Conservation (phyloP, 495 filamentous ascomycete species). For the Lasiosphaeriaceae sp. region DNA sequence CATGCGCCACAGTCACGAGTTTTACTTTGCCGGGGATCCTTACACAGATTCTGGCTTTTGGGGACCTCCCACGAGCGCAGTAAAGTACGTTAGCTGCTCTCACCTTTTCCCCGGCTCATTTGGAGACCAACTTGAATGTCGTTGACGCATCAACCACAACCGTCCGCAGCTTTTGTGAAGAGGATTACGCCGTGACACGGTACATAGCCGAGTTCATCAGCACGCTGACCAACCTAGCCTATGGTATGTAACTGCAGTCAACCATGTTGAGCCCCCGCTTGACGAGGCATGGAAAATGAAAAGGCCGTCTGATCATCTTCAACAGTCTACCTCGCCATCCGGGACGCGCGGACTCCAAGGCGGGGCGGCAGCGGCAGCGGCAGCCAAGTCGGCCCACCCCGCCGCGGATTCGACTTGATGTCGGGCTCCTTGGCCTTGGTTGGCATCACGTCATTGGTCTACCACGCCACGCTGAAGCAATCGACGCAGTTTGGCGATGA, state of each 20-base stretch:
- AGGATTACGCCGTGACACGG: conserved; percentile 51
- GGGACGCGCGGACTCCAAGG: conserved; percentile 9
- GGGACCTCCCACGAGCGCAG: conserved; percentile 29
- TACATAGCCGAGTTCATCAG: conserved; percentile 58
- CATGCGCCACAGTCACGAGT: conserved; percentile 15
- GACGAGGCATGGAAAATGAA: too few species aligned
- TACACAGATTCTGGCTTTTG: conserved; percentile 18
- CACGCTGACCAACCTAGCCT: conserved; percentile 49
- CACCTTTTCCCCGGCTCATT: background rate
- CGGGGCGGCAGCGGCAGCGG: background rate
- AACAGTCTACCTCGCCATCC: conserved; percentile 27
- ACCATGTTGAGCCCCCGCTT: background rate
- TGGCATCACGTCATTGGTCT: conserved; percentile 49
- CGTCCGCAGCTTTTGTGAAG: conserved; percentile 23
- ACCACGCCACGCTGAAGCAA: conserved; percentile 52
- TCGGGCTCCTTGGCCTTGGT: conserved; percentile 45
- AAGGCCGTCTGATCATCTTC: background rate
- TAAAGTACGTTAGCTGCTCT: conserved; percentile 22
- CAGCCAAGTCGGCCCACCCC: background rate
- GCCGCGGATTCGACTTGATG: conserved; percentile 24
- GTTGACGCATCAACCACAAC: background rate
- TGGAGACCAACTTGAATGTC: background rate
- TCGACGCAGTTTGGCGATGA: conserved; percentile 52
- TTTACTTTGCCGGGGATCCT: conserved; percentile 18
- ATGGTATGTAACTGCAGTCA: conserved; percentile 31